These are phyloP conservation scores for Boletellus ananas DNA, from an alignment of 768 basidiomycete genomes.

Conservation along the genomic window DNA sequence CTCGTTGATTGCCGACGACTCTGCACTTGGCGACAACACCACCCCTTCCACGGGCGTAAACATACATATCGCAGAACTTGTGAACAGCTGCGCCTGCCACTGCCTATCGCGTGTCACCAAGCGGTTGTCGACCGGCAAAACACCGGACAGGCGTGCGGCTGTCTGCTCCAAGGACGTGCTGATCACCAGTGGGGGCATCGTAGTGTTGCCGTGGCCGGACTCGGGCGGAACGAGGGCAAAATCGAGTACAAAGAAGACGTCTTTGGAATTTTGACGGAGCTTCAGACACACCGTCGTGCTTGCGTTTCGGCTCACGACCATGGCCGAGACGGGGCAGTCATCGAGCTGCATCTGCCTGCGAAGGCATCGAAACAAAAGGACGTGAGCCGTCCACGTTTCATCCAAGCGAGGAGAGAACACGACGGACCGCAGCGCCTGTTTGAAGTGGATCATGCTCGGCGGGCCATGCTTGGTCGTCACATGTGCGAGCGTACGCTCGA, in stretches of 20 bases:
- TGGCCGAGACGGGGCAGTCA: slow-evolving; percentile 27
- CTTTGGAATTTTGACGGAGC: slow-evolving; percentile 20
- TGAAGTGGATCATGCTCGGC: slow-evolving; percentile 37
- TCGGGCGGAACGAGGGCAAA: slow-evolving; percentile 45
- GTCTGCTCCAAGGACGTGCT: slow-evolving; percentile 43
- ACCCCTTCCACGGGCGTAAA: slow-evolving; percentile 37
- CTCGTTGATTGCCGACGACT: slow-evolving; percentile 38
- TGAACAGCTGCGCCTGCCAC: slow-evolving; percentile 62
- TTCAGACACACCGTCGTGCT: slow-evolving; percentile 54
- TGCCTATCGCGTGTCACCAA: slow-evolving; percentile 43
- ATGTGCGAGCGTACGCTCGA: slow-evolving; percentile 38
- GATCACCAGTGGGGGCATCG: slow-evolving; percentile 51
- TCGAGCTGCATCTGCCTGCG: slow-evolving; percentile 26
- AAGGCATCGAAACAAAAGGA: no score
- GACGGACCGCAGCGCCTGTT: slow-evolving; percentile 23
- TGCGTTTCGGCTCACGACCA: slow-evolving; percentile 57
- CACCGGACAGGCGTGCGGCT: slow-evolving; percentile 42
- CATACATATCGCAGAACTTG: slow-evolving; percentile 55
- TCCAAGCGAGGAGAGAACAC: not conserved
- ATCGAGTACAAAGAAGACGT: slow-evolving; percentile 59
- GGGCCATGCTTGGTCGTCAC: slow-evolving; percentile 34
- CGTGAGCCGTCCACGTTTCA: not conserved
- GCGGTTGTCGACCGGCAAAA: slow-evolving; percentile 44
- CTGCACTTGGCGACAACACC: slow-evolving; percentile 14
- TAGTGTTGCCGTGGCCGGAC: slow-evolving; percentile 28